A percentile compares a stretch with the other conserved stretches of the same genome.
phyloP scores from a whole-genome alignment of 2,329 filamentous ascomycete genomes.

The Colletotrichum noveboracense region DNA sequence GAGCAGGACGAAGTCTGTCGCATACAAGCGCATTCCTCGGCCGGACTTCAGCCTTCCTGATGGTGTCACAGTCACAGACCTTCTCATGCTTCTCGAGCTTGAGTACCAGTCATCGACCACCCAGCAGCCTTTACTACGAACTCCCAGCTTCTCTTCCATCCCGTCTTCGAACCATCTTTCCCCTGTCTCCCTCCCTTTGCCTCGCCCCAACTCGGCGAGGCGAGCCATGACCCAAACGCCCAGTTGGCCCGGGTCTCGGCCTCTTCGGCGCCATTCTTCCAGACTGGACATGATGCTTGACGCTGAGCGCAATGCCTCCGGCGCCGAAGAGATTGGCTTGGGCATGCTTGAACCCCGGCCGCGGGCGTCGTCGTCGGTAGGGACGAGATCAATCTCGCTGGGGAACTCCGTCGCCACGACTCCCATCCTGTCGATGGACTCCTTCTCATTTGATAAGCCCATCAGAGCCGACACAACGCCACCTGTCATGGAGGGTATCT shows the following conservation, averaged over 20 bases:
- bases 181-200: background rate
- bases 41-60: slow-evolving; percentile 8
- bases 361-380: background rate
- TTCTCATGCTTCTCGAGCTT: slow-evolving; percentile 11
- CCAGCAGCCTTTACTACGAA: background rate
- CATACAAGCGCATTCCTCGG: slow-evolving; percentile 10
- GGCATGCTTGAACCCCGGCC: slow-evolving; percentile 13
- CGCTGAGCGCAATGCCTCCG: slow-evolving; percentile 7
- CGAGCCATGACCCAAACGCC: background rate
- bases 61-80: slow-evolving; percentile 12
- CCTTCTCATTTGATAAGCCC: background rate
- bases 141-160: background rate
- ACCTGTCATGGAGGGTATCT: slow-evolving; percentile 12
- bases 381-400: background rate
- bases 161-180: background rate
- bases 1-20: background rate
- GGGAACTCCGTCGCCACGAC: background rate
- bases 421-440: background rate
- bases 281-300: slow-evolving; percentile 12
- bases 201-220: background rate
- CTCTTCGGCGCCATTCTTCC: slow-evolving; percentile 1
- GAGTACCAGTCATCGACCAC: slow-evolving; percentile 1
- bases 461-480: background rate
- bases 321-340: slow-evolving; percentile 6
- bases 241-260: background rate